Evolutionary conservation across 1,139 yeast species (phyloP), one percentile per base, ranked within the genome.

Genomic region (Yamadazyma jaroonii): DNA sequence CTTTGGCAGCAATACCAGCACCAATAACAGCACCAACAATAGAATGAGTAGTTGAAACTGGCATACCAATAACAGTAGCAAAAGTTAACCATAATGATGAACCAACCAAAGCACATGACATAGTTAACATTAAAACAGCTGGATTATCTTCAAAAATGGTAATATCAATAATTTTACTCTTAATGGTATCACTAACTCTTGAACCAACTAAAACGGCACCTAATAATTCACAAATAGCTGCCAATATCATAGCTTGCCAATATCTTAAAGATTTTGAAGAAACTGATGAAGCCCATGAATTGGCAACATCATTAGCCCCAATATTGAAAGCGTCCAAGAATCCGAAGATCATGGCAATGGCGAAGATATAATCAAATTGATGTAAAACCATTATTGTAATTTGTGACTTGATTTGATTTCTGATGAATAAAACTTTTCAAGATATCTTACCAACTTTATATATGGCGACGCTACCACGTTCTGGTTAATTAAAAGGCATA

Each of bases 291-390:
- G 90, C 84, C 55, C 81, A 84, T 3, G 92, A 83, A 64, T 84
- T 84, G 27, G 92, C 85, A 42, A 83, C 89, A 68, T 84, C 92
- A 54, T 84, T 84, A 31, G 92, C 94, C 39, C 94, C 94, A 50
- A 82, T 84, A 56, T 81, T 81, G 74, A 81, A 84, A n/a, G 90
- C 90, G 61, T 82, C 89, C 51, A 82, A 67, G 67, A 81, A 81
- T 47, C 88, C 89, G 61, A 84, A 82, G 43, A 82, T 62, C 74
- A 81, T 74, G 36, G 79, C 78, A 43, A 81, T 72, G 3, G 84
- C 87, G 53, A 81, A 76, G 53, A 81, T 68, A 54, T 81, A 81
- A 55, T 80, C 84, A 52, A 79, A 81, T 53, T 79, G 78, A 41
- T 73, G 78, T 45, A 77, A 65, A 40, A 64, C 64, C 42, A 39